Evolutionary conservation across 495 filamentous ascomycete species (phyloP).

Genomic region (Penicillium macrosclerotiorum): DNA sequence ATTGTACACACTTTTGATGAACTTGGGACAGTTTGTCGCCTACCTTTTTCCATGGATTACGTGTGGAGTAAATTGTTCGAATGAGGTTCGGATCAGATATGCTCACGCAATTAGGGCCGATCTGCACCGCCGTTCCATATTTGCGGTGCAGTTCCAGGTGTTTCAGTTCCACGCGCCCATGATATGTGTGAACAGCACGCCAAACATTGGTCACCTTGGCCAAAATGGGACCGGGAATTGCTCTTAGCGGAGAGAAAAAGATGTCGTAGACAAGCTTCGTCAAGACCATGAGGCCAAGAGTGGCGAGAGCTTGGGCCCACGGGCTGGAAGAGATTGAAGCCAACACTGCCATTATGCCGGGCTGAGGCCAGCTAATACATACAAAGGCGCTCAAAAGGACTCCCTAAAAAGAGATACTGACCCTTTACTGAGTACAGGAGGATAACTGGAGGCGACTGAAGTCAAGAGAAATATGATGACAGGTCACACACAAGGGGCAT

Average conservation of each 20-base stretch:
- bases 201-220: slow-evolving; percentile 39
- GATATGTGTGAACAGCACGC: slow-evolving; percentile 28
- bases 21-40: background rate
- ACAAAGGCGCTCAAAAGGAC: background rate
- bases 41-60: slow-evolving; percentile 28
- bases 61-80: slow-evolving; percentile 40
- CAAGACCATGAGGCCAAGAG: slow-evolving; percentile 8
- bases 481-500: background rate
- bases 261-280: slow-evolving; percentile 11
- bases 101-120: slow-evolving; percentile 57
- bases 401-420: no score
- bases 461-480: background rate
- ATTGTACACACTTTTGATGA: no score
- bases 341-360: slow-evolving; percentile 2
- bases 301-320: slow-evolving; percentile 11
- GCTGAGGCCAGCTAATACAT: background rate
- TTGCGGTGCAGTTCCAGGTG: slow-evolving; percentile 40
- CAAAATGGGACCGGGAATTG: slow-evolving; percentile 47
- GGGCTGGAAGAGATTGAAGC: background rate
- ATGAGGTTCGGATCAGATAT: slow-evolving; percentile 44
- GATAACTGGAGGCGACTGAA: background rate
- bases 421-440: no score
- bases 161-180: slow-evolving; percentile 16
- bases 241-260: slow-evolving; percentile 14
- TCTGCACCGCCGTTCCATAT: slow-evolving; percentile 54